A percentile compares a stretch with the other conserved stretches of the same genome.
Evolutionary conservation across 768 basidiomycete genomes (phyloP).

Genomic region (Chiua virens): DNA sequence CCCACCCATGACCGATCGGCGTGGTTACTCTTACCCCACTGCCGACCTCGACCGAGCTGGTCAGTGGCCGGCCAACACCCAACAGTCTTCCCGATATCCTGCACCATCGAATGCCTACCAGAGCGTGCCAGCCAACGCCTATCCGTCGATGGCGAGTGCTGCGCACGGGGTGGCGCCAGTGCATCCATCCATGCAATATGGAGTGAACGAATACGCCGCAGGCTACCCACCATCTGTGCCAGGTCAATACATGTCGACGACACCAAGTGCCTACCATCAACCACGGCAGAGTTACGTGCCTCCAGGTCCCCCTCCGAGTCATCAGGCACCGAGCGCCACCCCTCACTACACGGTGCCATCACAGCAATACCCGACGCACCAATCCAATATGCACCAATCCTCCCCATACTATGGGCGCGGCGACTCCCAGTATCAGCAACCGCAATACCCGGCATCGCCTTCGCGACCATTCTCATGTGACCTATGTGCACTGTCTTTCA

Average conservation of each 20-base stretch:
- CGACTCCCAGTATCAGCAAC: slow-evolving; percentile 22
- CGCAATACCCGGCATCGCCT: slow-evolving; percentile 59
- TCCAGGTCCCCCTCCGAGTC: slow-evolving; percentile 19
- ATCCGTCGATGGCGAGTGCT: slow-evolving; percentile 14
- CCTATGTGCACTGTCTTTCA: slow-evolving; percentile 79
- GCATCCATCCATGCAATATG: slow-evolving; percentile 24
- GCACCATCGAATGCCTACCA: slow-evolving; percentile 23
- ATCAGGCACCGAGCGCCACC: slow-evolving; percentile 36
- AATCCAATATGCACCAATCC: slow-evolving; percentile 19
- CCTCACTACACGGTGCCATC: slow-evolving; percentile 30
- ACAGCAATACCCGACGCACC: slow-evolving; percentile 29
- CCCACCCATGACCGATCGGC: slow-evolving; percentile 30
- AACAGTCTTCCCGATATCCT: slow-evolving; percentile 25
- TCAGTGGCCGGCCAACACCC: slow-evolving; percentile 25
- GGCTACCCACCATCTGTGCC: slow-evolving; percentile 14
- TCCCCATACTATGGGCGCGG: slow-evolving; percentile 38
- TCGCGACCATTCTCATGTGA: slow-evolving; percentile 66
- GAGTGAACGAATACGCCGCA: slow-evolving; percentile 19
- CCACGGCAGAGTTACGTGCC: slow-evolving; percentile 28
- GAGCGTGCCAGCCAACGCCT: slow-evolving; percentile 12
- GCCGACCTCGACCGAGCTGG: slow-evolving; percentile 13
- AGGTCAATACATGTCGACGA: slow-evolving; percentile 19
- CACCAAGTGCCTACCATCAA: slow-evolving; percentile 21
- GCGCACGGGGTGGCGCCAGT: slow-evolving; percentile 21
- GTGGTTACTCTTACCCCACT: slow-evolving; percentile 28